Base-by-base conservation (phyloP, 2,329 filamentous ascomycete species). In the Aspergillus novofumigatus region DNA sequence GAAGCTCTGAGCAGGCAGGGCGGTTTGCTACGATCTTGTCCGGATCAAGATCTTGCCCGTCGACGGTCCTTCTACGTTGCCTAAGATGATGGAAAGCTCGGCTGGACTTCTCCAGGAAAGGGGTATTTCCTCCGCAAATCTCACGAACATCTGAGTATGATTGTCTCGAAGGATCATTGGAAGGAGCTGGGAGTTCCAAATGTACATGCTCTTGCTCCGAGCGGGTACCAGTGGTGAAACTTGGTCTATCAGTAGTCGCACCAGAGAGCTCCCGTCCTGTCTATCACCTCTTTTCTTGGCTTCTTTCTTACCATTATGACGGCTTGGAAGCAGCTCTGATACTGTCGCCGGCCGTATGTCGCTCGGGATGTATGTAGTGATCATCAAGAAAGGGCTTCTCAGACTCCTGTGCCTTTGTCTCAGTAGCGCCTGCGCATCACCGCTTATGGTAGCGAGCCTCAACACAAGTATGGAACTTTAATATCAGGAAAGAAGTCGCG, bases 1-100 rank as follows among this genome's bases (percentile, higher is more conserved):
- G 41, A 74, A 72, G 62, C 63, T 63, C 23, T 47, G 14, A 14
- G 44, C 20, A 21, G 11, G 44, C 21, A 47, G 20, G 5, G 10
- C 17, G 10, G 8, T 14, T 44, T 47, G 44, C 23, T 17, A 38
- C 32, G 5, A 17, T 11, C 32, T 7, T 38, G 14, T 38, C 14
- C 32, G 14, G 32, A 5, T 38, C 5, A 7, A 38, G 14, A 14
- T 17, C 7, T 7, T 3, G 32, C 11, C 32, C 14, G 2, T 38
- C 32, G 14, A 38, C 5, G 4, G 32, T 38, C 32, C 32, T 38
- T 38, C 14, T 2, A 38, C 32, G 32, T 17, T 35, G 14, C 32
- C 14, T 17, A 17, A 14, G 5, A 14, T 17, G 32, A 38, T 38
- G 14, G 14, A 38, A 17, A 17, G 7, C 5, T 4, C 32, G 32